A percentile compares a stretch with the other conserved stretches of the same genome.
These are phyloP conservation scores for Candida ovalis DNA, from an alignment of 805 yeast genomes.

Conservation along the genomic window DNA sequence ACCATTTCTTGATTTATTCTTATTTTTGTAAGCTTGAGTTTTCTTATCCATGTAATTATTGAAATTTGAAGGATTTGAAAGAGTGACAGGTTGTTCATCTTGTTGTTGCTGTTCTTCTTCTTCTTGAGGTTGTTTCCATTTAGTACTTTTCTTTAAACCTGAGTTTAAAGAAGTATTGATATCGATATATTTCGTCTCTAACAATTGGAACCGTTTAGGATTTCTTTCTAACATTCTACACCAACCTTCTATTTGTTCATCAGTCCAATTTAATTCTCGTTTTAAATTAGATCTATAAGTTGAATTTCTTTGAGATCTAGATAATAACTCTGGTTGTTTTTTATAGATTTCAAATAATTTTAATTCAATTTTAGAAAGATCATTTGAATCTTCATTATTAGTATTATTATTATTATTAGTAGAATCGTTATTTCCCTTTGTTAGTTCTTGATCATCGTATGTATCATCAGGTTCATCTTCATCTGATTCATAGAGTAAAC, in stretches of 20 bases:
- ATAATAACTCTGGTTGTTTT: conserved; percentile 46
- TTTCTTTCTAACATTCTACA: conserved; percentile 65
- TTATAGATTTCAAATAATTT: conserved; percentile 54
- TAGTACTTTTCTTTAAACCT: conserved; percentile 15
- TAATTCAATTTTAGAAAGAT: conserved; percentile 39
- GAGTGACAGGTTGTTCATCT: not conserved
- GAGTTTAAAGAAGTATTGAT: conserved; percentile 34
- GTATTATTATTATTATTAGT: conserved; percentile 23
- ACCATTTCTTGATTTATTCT: conserved; percentile 52
- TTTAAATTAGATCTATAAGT: conserved; percentile 49
- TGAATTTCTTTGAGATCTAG: conserved; percentile 42
- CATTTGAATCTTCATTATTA: conserved; percentile 39
- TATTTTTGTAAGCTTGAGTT: conserved; percentile 44
- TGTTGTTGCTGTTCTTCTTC: conserved; percentile 6
- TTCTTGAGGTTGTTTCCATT: conserved; percentile 15
- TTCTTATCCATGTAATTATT: conserved; percentile 22
- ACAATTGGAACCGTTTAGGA: conserved; percentile 54
- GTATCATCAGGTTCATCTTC: conserved; percentile 89
- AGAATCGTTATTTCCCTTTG: conserved; percentile 20
- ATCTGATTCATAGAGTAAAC: conserved; percentile 64
- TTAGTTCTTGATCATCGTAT: conserved; percentile 51
- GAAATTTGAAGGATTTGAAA: conserved; percentile 1
- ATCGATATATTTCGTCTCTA: conserved; percentile 59
- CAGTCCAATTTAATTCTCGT: conserved; percentile 62
- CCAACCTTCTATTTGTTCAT: conserved; percentile 96